These are phyloP conservation scores for Castanopsis chinensis DNA, from an alignment of 306 rosid species.

Conservation along the genomic window DNA sequence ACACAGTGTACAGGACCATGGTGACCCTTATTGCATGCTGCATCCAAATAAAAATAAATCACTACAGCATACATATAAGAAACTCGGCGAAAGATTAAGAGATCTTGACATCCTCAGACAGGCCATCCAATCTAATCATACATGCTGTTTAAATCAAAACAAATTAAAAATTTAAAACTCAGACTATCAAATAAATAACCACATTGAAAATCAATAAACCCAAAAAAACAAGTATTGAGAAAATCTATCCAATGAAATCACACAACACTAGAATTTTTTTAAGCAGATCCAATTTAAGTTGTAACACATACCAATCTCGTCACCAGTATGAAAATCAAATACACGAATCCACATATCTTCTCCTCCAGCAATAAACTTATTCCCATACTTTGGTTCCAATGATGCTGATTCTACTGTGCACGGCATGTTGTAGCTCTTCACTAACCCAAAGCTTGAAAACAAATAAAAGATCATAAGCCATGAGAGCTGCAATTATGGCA, in stretches of 20 bases:
- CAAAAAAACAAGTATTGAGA: not conserved
- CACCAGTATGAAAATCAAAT: conserved; percentile 87
- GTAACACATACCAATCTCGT: conserved; percentile 73
- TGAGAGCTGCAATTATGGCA: conserved; percentile 1
- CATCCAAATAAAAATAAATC: conserved; percentile 22
- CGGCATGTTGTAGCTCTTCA: conserved; percentile 93
- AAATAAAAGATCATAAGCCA: conserved; percentile 25
- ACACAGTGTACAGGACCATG: conserved; percentile 98
- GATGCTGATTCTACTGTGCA: conserved; percentile 94
- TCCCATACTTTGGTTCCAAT: conserved; percentile 89
- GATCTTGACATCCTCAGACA: not conserved
- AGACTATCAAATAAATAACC: not conserved
- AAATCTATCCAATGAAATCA: not conserved
- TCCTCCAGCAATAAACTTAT: conserved; percentile 94
- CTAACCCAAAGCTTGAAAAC: conserved; percentile 75
- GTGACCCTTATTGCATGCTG: conserved; percentile 99
- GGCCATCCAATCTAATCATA: not conserved
- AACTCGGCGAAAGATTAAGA: not conserved
- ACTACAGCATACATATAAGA: not conserved
- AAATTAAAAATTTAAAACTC: not conserved
- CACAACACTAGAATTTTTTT: not conserved
- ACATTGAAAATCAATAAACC: not conserved
- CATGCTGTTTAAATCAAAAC: not conserved
- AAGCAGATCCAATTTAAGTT: not conserved
- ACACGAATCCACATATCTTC: conserved; percentile 99